Base-by-base conservation (phyloP, 2,329 filamentous ascomycete genomes). In the Cladosporium austrohemisphaericum region DNA sequence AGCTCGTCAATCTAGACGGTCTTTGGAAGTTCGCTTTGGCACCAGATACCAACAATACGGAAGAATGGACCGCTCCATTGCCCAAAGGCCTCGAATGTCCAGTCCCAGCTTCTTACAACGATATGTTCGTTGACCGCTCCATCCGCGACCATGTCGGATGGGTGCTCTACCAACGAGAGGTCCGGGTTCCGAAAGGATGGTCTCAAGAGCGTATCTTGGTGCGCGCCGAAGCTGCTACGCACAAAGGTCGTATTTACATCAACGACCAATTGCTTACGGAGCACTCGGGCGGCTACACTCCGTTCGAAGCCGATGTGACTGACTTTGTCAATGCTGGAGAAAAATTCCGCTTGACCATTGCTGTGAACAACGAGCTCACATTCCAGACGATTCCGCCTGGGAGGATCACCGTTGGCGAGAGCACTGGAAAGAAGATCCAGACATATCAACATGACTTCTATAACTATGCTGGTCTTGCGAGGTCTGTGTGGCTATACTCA, bases 91-190 rank as follows among this genome's bases (percentile, higher is more conserved):
- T 49, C 36, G 46, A 49, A 22, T 41, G 35, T 16, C 46, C 46
- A 3, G 46, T 49, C 9, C 37, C 46, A 26, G 46, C 46, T 19
- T 41, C 35, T 2, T 41, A 41, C 20, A 49, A 49, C 29, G 46
- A 49, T n/a, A 49, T 49, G 14, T 49, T 49, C 36, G 20, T 33
- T 2, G 46, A 49, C 20, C 36, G 23, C 14, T 20, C 26, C 3
- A 49, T 49, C 4, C 46, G 36, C 19, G 31, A 49, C 11, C 46
- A 49, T n/a, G 46, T 49, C 13, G 46, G 46, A 2, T 49, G 46
- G 46, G 46, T 49, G 14, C 18, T 41, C 14, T 49, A 49, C 7
- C 46, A 49, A 18, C 28, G 38, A 2, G 28, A 49, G 8, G 36
- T 49, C 10, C 25, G 22, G 5, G 46, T 49, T 2, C 46, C 46